These are phyloP conservation scores for Neopestalotiopsis sp. DNA, from an alignment of 2,329 filamentous ascomycete species.

Conservation along the genomic window DNA sequence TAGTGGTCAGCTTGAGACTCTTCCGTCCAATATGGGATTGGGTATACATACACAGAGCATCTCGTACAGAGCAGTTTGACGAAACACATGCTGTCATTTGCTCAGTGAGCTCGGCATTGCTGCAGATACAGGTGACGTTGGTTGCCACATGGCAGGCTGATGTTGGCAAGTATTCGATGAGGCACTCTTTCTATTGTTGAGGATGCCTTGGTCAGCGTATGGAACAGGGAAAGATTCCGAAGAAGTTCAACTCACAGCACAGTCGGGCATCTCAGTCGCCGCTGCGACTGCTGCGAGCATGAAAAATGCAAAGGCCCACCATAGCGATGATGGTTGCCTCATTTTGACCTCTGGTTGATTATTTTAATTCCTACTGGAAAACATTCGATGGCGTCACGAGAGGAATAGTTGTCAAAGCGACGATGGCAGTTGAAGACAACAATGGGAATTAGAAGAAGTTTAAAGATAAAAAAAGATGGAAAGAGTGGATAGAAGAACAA, in stretches of 20 bases:
- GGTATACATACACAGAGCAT: slow-evolving; percentile 4
- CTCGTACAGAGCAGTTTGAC: slow-evolving; percentile 1
- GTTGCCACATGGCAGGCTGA: slow-evolving; percentile 16
- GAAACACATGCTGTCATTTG: slow-evolving; percentile 11
- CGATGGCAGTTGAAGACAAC: neutral
- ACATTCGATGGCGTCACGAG: slow-evolving; percentile 1
- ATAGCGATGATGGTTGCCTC: slow-evolving; percentile 4
- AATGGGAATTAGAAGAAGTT: neutral
- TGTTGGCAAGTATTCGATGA: slow-evolving; percentile 13
- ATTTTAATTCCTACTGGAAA: neutral
- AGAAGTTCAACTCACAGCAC: slow-evolving; percentile 8
- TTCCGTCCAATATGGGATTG: neutral
- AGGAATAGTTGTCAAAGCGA: neutral
- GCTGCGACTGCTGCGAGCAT: slow-evolving; percentile 8
- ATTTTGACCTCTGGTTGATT: slow-evolving; percentile 11
- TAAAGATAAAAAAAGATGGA: neutral
- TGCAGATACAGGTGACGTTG: slow-evolving; percentile 16
- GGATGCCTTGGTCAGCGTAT: slow-evolving; percentile 9
- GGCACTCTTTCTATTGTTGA: slow-evolving; percentile 10
- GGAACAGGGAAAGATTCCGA: neutral
- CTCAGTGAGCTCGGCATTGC: slow-evolving; percentile 6
- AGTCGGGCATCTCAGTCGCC: slow-evolving; percentile 14
- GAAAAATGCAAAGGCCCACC: slow-evolving; percentile 13
- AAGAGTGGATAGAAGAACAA: slow-evolving; percentile 13
- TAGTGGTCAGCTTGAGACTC: too few species aligned